These are phyloP conservation scores for Penicillium ucsense DNA, from an alignment of 495 filamentous ascomycete species.

Conservation along the genomic window DNA sequence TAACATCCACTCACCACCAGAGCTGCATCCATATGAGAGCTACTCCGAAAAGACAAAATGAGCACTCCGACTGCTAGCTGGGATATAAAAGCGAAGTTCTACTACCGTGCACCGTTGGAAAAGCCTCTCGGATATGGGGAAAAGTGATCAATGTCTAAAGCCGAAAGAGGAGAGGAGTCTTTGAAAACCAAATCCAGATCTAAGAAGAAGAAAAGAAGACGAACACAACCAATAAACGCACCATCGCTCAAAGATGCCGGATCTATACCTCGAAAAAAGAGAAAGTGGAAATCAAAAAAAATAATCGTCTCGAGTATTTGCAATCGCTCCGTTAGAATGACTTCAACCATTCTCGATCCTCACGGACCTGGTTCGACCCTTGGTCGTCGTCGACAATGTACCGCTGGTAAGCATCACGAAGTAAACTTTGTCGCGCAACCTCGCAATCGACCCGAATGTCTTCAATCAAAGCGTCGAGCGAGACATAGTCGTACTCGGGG, in stretches of 20 bases:
- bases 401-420: slow-evolving; percentile 53
- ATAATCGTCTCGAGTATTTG: background rate
- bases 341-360: slow-evolving; percentile 28
- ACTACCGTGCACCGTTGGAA: too few relatives aligned
- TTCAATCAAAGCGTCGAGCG: slow-evolving; percentile 68
- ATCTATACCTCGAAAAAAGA: background rate
- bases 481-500: slow-evolving; percentile 79
- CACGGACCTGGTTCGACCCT: slow-evolving; percentile 13
- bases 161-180: background rate
- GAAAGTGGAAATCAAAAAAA: too few relatives aligned
- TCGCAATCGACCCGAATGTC: slow-evolving; percentile 86
- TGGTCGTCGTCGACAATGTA: slow-evolving; percentile 37
- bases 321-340: slow-evolving; percentile 13
- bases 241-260: background rate
- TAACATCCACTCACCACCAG: too few relatives aligned
- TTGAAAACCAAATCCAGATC: background rate
- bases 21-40: too few relatives aligned
- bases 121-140: background rate
- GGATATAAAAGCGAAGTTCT: too few relatives aligned
- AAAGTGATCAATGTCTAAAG: background rate
- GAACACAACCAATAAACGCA: background rate
- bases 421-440: slow-evolving; percentile 67
- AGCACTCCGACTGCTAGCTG: too few relatives aligned
- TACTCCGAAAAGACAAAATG: too few relatives aligned
- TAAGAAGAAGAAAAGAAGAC: too few relatives aligned